Evolutionary conservation across 2,329 filamentous ascomycete species (phyloP).

Genomic region (Didymella exigua): DNA sequence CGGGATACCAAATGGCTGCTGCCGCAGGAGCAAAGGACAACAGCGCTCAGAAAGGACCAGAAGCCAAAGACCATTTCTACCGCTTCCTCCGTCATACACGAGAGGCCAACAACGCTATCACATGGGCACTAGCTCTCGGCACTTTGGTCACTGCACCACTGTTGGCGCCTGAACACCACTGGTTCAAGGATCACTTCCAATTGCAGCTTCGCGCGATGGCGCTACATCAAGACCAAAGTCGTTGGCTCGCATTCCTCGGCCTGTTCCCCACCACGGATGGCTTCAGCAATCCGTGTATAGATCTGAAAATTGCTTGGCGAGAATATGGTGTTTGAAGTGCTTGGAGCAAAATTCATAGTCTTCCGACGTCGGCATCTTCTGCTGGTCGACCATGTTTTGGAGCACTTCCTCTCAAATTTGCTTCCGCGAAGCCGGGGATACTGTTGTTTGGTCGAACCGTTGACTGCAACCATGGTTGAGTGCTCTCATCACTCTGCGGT

Average conservation of each 20-base stretch:
- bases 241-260: conserved; percentile 11
- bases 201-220: conserved; percentile 18
- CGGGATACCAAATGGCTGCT: not conserved
- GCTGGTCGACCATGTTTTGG: not conserved
- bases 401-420: not conserved
- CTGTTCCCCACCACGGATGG: conserved; percentile 23
- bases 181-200: conserved; percentile 25
- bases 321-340: not conserved
- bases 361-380: not conserved
- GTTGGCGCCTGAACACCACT: conserved; percentile 20
- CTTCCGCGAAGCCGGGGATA: not conserved
- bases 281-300: conserved; percentile 13
- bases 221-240: conserved; percentile 9
- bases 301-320: conserved; percentile 11
- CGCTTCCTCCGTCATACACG: conserved; percentile 11
- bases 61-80: not conserved
- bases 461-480: not conserved
- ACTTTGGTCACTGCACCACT: conserved; percentile 21
- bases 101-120: conserved; percentile 20
- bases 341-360: not conserved
- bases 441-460: not conserved
- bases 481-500: not conserved
- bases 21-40: not conserved
- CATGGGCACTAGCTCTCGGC: conserved; percentile 26
- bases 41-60: not conserved